These are phyloP conservation scores for Aspergillus pseudonomiae DNA, from an alignment of 2,329 filamentous ascomycete species.

Conservation along the genomic window DNA sequence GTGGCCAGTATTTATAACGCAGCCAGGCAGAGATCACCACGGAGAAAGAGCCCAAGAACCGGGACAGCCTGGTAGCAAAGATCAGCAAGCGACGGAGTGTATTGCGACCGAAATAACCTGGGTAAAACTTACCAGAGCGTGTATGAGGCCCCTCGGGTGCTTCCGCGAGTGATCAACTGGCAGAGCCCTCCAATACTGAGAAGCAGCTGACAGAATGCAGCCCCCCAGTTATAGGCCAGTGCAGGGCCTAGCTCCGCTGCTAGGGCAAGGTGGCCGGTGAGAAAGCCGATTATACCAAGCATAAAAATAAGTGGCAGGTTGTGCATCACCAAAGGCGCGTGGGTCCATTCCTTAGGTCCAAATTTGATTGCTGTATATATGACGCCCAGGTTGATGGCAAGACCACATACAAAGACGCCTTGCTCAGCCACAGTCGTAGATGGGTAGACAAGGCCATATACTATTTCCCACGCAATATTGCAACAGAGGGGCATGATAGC, in stretches of 20 bases:
- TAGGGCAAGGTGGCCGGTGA: constrained; percentile 12
- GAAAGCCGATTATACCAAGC: constrained; percentile 7
- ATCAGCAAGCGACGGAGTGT: fast-evolving
- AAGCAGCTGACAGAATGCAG: constrained; percentile 8
- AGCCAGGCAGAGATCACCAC: constrained; percentile 4
- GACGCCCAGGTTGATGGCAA: constrained; percentile 18
- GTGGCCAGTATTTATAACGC: constrained; percentile 14
- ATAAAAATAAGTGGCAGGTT: constrained; percentile 16
- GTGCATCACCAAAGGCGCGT: constrained; percentile 20
- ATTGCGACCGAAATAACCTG: no score
- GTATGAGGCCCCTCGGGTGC: constrained; percentile 16
- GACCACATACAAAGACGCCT: constrained; percentile 6
- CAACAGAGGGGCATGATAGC: constrained; percentile 20
- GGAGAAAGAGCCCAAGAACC: constrained; percentile 14
- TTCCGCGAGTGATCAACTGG: constrained; percentile 13
- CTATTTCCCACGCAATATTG: constrained; percentile 24
- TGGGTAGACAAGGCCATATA: constrained; percentile 21
- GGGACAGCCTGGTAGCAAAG: constrained; percentile 11
- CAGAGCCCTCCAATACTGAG: constrained; percentile 12
- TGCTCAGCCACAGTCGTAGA: constrained; percentile 14
- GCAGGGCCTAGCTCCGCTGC: constrained; percentile 14
- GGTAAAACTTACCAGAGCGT: constrained; percentile 14
- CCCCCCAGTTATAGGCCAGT: constrained; percentile 15
- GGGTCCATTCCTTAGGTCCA: constrained; percentile 19
- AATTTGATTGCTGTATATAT: constrained; percentile 19